Evolutionary conservation across 179 eudicot genomes (phyloP).

Genomic region (Silene noctiflora): DNA sequence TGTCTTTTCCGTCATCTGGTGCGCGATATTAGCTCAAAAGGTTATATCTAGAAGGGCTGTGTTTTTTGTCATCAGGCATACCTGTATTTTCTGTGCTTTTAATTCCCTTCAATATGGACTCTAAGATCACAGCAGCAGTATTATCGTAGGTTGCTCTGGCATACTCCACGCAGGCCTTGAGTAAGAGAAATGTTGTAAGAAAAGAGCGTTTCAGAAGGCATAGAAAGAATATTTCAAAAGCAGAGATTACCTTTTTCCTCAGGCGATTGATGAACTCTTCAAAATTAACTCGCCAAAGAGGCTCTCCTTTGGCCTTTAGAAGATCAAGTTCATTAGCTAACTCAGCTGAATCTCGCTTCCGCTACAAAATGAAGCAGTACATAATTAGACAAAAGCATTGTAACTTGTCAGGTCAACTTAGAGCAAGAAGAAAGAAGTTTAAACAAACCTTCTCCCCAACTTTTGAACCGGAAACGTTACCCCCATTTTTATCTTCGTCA

Average conservation of each 20-base stretch:
- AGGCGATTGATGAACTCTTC: slow-evolving; percentile 71
- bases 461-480: slow-evolving; percentile 21
- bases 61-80: slow-evolving; percentile 25
- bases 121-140: slow-evolving; percentile 56
- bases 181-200: slow-evolving; percentile 14
- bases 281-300: slow-evolving; percentile 83
- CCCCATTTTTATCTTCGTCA: slow-evolving; percentile 35
- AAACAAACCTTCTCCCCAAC: slow-evolving; percentile 66
- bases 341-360: slow-evolving; percentile 42
- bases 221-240: background rate
- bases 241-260: slow-evolving; percentile 56
- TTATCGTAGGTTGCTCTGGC: slow-evolving; percentile 50
- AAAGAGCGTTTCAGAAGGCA: slow-evolving; percentile 7
- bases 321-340: slow-evolving; percentile 33
- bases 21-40: background rate
- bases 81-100: slow-evolving; percentile 49
- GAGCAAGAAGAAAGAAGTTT: background rate
- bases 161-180: slow-evolving; percentile 68
- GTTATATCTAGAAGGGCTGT: background rate
- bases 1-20: background rate
- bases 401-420: background rate
- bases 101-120: slow-evolving; percentile 64
- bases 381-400: slow-evolving; percentile 19
- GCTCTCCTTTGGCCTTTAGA: slow-evolving; percentile 43
- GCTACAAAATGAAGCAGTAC: slow-evolving; percentile 34